Conservation (phyloP, 2,329 filamentous ascomycete genomes). For the Tolypocladium guangdongense region DNA sequence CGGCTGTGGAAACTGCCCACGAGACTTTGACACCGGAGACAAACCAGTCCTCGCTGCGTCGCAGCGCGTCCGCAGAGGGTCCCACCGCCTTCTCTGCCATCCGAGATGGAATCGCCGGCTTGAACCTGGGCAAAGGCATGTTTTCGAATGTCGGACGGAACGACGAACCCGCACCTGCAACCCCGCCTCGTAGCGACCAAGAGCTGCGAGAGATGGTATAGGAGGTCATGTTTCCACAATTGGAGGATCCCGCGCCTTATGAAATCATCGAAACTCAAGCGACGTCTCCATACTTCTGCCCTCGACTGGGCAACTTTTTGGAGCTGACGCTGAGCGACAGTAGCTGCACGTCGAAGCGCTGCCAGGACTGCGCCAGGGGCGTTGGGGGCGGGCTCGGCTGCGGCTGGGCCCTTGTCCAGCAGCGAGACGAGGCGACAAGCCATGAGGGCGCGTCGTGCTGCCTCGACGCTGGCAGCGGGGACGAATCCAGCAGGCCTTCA, state of each 20-base stretch:
- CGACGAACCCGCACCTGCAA: conserved; percentile 12
- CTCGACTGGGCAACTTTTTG: neutral
- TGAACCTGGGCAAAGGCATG: conserved; percentile 37
- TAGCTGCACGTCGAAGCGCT: neutral
- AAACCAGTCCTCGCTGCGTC: conserved; percentile 25
- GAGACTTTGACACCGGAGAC: conserved; percentile 34
- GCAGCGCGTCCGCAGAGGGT: conserved; percentile 34
- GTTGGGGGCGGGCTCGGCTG: conserved; percentile 1
- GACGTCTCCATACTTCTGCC: conserved; percentile 9
- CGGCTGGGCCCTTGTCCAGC: conserved; percentile 6
- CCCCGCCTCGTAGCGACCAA: conserved; percentile 22
- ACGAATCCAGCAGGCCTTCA: too few relatives aligned
- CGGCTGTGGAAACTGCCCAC: conserved; percentile 48
- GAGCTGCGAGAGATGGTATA: conserved; percentile 37
- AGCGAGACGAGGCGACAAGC: neutral
- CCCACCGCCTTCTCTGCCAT: conserved; percentile 33
- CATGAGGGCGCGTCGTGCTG: neutral
- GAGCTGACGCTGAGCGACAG: neutral
- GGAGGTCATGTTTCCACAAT: conserved; percentile 26
- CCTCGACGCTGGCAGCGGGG: neutral
- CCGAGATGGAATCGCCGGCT: conserved; percentile 34
- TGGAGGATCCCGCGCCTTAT: conserved; percentile 19
- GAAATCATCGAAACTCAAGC: conserved; percentile 18
- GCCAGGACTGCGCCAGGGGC: neutral
- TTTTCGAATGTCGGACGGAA: conserved; percentile 21